These are phyloP conservation scores for Evernia prunastri DNA, from an alignment of 495 filamentous ascomycete species.

Conservation along the genomic window DNA sequence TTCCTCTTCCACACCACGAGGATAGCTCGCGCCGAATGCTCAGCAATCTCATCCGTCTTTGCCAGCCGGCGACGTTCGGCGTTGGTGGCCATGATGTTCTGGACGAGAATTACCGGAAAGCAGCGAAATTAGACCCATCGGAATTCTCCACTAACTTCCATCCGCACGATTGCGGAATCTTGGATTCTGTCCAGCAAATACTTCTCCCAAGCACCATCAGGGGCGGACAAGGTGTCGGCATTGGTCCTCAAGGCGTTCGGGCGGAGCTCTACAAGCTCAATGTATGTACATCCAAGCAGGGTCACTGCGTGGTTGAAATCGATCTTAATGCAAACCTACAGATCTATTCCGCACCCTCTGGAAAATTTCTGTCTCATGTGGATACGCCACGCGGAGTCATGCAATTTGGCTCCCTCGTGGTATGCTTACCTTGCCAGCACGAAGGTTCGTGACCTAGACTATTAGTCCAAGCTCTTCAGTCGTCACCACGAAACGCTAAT, in stretches of 20 bases:
- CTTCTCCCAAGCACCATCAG: background rate
- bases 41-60: background rate
- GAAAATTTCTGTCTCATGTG: conserved; percentile 47
- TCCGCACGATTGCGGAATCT: background rate
- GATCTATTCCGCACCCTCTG: conserved; percentile 39
- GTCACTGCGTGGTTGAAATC: too few relatives aligned
- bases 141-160: background rate
- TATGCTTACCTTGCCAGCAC: conserved; percentile 44
- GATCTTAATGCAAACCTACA: background rate
- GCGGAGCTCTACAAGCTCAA: conserved; percentile 1
- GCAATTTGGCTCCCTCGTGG: conserved; percentile 52
- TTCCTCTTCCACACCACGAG: background rate
- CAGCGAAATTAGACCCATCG: background rate
- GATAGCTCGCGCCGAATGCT: background rate
- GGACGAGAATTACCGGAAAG: background rate
- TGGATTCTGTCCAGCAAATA: background rate
- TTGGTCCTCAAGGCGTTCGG: background rate
- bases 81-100: background rate
- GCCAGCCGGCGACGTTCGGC: background rate
- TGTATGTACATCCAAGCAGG: background rate
- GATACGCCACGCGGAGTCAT: conserved; percentile 45
- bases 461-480: background rate
- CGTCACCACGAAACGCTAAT: background rate
- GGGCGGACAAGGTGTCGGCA: background rate
- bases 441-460: conserved; percentile 15